phyloP scores from a whole-genome alignment of 352 stramenopile genomes.

The Pythium volutum region DNA sequence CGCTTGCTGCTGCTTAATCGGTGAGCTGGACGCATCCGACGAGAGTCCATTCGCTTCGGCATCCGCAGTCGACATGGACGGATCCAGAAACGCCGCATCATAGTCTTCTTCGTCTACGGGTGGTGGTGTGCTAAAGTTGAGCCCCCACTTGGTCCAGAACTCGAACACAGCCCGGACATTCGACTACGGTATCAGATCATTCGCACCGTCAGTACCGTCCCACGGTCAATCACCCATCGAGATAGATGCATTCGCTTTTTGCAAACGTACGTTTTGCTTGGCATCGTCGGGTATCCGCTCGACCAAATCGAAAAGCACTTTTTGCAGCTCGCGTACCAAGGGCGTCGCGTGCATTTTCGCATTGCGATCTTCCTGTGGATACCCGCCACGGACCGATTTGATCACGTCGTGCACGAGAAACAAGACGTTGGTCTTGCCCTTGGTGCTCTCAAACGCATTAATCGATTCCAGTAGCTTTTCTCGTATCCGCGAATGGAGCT shows the following conservation, averaged over 20 bases:
- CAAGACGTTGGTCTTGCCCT: constrained; percentile 73
- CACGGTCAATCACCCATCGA: too few species aligned
- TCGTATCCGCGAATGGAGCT: constrained; percentile 67
- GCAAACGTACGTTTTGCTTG: constrained; percentile 54
- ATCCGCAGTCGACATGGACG: constrained; percentile 54
- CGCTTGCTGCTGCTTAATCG: constrained; percentile 60
- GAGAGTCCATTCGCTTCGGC: constrained; percentile 56
- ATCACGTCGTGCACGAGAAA: constrained; percentile 85
- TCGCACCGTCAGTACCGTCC: not conserved
- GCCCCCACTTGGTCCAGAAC: constrained; percentile 81
- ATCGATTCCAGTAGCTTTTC: constrained; percentile 66
- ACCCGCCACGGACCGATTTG: constrained; percentile 67
- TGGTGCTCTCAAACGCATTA: constrained; percentile 56
- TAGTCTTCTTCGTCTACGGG: constrained; percentile 27
- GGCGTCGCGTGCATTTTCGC: constrained; percentile 67
- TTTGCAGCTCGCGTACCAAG: constrained; percentile 63
- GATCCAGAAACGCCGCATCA: constrained; percentile 31
- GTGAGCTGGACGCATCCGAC: constrained; percentile 68
- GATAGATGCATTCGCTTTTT: not conserved
- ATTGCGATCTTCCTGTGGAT: constrained; percentile 71
- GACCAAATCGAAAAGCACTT: constrained; percentile 55
- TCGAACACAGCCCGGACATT: constrained; percentile 76
- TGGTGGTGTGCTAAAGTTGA: constrained; percentile 54
- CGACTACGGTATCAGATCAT: constrained; percentile 26
- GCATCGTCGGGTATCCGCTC: constrained; percentile 61